Evolutionary conservation across 2,329 filamentous ascomycete genomes (phyloP).

Genomic region (Didymella glomerata): DNA sequence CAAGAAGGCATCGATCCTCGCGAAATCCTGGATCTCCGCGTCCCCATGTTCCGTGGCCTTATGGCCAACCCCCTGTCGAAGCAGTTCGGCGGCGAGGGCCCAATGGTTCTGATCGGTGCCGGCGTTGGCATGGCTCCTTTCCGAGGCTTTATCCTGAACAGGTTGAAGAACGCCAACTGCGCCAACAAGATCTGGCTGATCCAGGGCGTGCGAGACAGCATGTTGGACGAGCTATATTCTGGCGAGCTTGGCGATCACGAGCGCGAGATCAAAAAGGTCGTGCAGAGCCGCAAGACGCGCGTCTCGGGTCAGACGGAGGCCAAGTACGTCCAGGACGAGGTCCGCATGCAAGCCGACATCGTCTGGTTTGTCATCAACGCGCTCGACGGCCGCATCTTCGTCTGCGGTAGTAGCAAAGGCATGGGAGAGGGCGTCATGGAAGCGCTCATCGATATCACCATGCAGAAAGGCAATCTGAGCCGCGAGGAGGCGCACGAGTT

Average conservation of each 20-base stretch:
- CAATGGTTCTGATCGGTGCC: conserved; percentile 96
- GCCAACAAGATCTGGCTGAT: conserved; percentile 98
- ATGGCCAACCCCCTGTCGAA: conserved; percentile 96
- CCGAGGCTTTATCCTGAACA: conserved; percentile 94
- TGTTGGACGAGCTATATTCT: conserved; percentile 94
- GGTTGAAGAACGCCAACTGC: conserved; percentile 92
- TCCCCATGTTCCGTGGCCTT: conserved; percentile 97
- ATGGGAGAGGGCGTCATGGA: conserved; percentile 97
- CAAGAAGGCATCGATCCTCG: conserved; percentile 59
- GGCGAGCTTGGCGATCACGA: conserved; percentile 85
- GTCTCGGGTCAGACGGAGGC: conserved; percentile 62
- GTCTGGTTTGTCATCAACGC: conserved; percentile 98
- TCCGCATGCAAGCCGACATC: conserved; percentile 88
- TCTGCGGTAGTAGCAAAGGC: conserved; percentile 92
- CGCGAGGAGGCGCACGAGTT: conserved; percentile 83
- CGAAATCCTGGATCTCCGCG: conserved; percentile 68
- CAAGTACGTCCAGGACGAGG: conserved; percentile 96
- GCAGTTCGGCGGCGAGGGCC: conserved; percentile 91
- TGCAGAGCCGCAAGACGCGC: conserved; percentile 61
- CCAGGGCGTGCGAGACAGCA: conserved; percentile 90
- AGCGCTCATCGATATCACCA: conserved; percentile 87
- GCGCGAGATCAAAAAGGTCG: conserved; percentile 58
- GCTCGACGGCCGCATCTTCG: conserved; percentile 94
- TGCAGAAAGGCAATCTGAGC: conserved; percentile 89
- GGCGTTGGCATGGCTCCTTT: conserved; percentile 97